These are phyloP conservation scores for Berberis vulgaris DNA, from an alignment of 164 flowering plant species.

Conservation along the genomic window DNA sequence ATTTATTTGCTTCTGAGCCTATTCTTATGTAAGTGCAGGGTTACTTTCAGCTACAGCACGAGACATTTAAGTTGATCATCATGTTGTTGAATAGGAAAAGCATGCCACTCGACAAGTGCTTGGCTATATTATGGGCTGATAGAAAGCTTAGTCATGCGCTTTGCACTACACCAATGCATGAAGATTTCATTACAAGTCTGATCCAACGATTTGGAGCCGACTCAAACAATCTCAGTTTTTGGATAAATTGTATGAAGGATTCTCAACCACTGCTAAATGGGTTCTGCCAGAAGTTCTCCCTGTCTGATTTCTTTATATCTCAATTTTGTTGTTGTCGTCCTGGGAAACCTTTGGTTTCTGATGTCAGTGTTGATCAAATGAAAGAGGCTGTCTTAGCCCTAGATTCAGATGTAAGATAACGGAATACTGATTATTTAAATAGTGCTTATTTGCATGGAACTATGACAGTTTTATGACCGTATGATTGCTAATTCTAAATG, in stretches of 20 bases:
- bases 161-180: slow-evolving; percentile 61
- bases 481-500: slow-evolving; percentile 4
- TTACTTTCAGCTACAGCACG: slow-evolving; percentile 29
- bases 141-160: slow-evolving; percentile 78
- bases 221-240: slow-evolving; percentile 35
- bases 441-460: not conserved
- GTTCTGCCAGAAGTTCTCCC: slow-evolving; percentile 48
- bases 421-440: not conserved
- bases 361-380: slow-evolving; percentile 14
- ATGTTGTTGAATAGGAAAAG: slow-evolving; percentile 41
- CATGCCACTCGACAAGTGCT: slow-evolving; percentile 31
- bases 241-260: slow-evolving; percentile 50
- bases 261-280: slow-evolving; percentile 39
- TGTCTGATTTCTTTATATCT: slow-evolving; percentile 13
- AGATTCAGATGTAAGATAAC: slow-evolving; percentile 49
- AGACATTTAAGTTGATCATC: slow-evolving; percentile 45
- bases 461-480: not conserved
- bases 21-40: slow-evolving; percentile 38
- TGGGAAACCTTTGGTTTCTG: slow-evolving; percentile 15
- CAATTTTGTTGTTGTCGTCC: slow-evolving; percentile 13
- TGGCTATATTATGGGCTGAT: slow-evolving; percentile 57
- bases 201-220: slow-evolving; percentile 38
- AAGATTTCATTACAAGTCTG: slow-evolving; percentile 33
- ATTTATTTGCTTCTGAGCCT: not conserved
- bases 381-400: slow-evolving; percentile 45